phyloP scores from a whole-genome alignment of 73 alveolate genomes.

The Paramecium pentaurelia region DNA sequence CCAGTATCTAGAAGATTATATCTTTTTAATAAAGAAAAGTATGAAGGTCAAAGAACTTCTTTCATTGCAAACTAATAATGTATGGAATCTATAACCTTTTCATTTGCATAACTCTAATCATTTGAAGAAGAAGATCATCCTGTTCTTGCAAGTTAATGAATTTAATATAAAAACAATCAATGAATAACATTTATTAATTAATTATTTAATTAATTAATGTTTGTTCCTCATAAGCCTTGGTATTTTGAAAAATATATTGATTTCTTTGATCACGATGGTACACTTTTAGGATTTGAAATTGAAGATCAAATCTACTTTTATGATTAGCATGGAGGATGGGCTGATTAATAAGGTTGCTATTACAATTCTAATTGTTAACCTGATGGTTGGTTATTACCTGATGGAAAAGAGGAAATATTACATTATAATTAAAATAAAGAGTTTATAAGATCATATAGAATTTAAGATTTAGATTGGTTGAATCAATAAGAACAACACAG shows the following conservation, averaged over 20 bases:
- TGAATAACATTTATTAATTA: neutral
- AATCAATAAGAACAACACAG: neutral
- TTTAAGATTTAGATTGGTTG: neutral
- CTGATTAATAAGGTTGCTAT: neutral
- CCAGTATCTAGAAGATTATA: neutral
- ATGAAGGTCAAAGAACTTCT: neutral
- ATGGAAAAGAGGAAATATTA: neutral
- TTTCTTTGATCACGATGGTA: neutral
- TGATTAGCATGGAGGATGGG: neutral
- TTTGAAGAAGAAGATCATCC: neutral
- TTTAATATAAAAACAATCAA: neutral
- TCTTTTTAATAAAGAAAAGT: neutral
- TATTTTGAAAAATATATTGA: neutral
- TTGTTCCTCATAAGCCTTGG: neutral
- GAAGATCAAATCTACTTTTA: neutral
- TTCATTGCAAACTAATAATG: neutral
- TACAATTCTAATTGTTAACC: neutral
- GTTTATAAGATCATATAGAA: neutral
- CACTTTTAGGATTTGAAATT: neutral
- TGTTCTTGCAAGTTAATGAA: neutral
- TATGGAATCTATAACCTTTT: neutral
- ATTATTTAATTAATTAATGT: neutral
- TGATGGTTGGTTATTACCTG: neutral
- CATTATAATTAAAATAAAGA: neutral
- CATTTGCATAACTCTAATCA: constrained; percentile 14